Evolutionary conservation across 768 basidiomycete genomes (phyloP).

Genomic region (Termitomyces sp.): DNA sequence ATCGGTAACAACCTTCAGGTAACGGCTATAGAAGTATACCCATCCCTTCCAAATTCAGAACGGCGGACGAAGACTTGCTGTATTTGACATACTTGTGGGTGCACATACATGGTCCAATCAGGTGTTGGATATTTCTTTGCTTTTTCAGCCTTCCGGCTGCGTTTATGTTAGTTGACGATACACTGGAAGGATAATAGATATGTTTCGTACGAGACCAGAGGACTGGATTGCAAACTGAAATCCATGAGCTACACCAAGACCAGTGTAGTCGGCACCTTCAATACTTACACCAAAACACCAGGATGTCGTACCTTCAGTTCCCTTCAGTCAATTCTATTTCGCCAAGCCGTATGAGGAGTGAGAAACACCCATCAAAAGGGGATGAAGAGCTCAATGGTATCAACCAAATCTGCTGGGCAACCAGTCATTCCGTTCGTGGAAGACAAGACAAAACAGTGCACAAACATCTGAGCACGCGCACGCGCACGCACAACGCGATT

Average conservation of each 20-base stretch:
- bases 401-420: background rate
- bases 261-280: background rate
- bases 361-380: background rate
- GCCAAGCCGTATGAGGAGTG: background rate
- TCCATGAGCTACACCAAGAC: background rate
- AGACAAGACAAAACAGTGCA: background rate
- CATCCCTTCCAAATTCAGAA: conserved; percentile 29
- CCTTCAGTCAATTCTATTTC: background rate
- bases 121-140: conserved; percentile 12
- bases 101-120: conserved; percentile 36
- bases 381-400: background rate
- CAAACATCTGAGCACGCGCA: conserved; percentile 3
- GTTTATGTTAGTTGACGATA: background rate
- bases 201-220: conserved; percentile 4
- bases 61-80: conserved; percentile 6
- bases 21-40: conserved; percentile 42
- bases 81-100: conserved; percentile 26
- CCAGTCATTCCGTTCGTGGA: background rate
- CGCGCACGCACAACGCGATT: conserved; percentile 1
- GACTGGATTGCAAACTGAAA: conserved; percentile 3
- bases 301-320: background rate
- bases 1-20: conserved; percentile 37
- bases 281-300: background rate
- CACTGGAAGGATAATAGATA: background rate
- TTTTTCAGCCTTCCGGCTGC: conserved; percentile 6